Evolutionary conservation across 1,139 yeast species (phyloP).

Genomic region (Diutina mesorugosa): DNA sequence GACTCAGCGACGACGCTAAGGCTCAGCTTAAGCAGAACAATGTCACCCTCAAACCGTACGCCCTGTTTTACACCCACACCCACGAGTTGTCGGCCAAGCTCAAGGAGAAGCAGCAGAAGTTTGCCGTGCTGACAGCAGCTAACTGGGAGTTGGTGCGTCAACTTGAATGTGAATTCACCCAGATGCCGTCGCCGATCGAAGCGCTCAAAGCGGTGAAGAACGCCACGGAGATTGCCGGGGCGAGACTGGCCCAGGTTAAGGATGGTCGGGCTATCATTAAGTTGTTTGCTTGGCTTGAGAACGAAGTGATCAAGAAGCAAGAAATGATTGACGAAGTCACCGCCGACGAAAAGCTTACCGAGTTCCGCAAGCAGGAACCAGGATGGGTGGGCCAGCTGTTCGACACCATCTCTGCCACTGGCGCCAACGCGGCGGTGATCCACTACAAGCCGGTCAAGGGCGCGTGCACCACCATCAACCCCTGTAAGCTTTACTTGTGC

Average conservation of each 20-base stretch:
- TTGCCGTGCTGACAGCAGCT: constrained; percentile 45
- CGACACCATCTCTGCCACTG: constrained; percentile 86
- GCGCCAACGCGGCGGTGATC: constrained; percentile 85
- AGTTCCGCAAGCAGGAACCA: constrained; percentile 47
- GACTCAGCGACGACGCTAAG: constrained; percentile 19
- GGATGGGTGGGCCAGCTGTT: constrained; percentile 78
- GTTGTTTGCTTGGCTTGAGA: constrained; percentile 82
- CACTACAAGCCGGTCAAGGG: constrained; percentile 75
- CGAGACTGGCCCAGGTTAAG: constrained; percentile 64
- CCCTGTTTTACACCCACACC: constrained; percentile 42
- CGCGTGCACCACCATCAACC: constrained; percentile 56
- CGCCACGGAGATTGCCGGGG: constrained; percentile 59
- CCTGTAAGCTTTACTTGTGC: constrained; percentile 65
- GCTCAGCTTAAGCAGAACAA: constrained; percentile 22
- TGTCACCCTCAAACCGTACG: constrained; percentile 39
- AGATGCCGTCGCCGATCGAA: constrained; percentile 54
- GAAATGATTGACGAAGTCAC: constrained; percentile 63
- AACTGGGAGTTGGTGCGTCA: constrained; percentile 75
- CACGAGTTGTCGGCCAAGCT: constrained; percentile 28
- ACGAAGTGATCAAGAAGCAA: constrained; percentile 39
- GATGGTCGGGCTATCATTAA: constrained; percentile 78
- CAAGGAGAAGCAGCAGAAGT: constrained; percentile 23
- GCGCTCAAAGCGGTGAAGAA: constrained; percentile 73
- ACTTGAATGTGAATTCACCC: constrained; percentile 25
- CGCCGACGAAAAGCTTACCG: constrained; percentile 60